These are phyloP conservation scores for Heliosperma pusillum DNA, from an alignment of 148 eudicot genomes.

Conservation along the genomic window DNA sequence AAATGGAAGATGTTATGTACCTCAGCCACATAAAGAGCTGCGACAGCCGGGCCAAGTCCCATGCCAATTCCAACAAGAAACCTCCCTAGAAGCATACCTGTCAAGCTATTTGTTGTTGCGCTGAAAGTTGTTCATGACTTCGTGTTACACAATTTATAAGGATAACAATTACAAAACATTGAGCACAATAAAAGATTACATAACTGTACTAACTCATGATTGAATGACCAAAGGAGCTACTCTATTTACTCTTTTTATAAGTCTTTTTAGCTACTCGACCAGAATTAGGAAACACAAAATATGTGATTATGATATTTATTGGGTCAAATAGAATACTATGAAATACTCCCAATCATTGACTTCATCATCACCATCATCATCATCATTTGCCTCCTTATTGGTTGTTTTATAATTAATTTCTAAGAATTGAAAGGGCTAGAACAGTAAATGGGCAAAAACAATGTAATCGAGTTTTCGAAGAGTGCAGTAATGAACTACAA, in stretches of 20 bases:
- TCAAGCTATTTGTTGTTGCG: slow-evolving; percentile 53
- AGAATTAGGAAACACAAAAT: background rate
- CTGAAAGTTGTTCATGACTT: slow-evolving; percentile 40
- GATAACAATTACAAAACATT: background rate
- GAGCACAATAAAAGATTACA: background rate
- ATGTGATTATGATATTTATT: background rate
- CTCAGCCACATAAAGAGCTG: slow-evolving; percentile 89
- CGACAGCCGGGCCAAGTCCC: slow-evolving; percentile 91
- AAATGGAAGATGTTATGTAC: slow-evolving; percentile 29
- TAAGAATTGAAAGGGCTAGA: no score
- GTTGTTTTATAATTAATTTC: background rate
- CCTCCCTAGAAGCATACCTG: slow-evolving; percentile 82
- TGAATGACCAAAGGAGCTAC: background rate
- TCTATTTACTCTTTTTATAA: background rate
- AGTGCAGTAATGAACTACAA: no score
- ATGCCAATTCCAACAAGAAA: slow-evolving; percentile 82
- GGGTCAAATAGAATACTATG: background rate
- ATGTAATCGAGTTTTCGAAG: background rate
- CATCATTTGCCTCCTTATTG: background rate
- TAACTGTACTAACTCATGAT: background rate
- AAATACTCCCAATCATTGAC: background rate
- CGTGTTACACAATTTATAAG: background rate
- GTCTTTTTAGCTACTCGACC: background rate
- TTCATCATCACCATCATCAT: background rate
- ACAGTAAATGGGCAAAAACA: background rate